A percentile compares a stretch with the other conserved stretches of the same genome.
These are phyloP conservation scores for Pythium rishiriense DNA, from an alignment of 352 stramenopile species.

Conservation along the genomic window DNA sequence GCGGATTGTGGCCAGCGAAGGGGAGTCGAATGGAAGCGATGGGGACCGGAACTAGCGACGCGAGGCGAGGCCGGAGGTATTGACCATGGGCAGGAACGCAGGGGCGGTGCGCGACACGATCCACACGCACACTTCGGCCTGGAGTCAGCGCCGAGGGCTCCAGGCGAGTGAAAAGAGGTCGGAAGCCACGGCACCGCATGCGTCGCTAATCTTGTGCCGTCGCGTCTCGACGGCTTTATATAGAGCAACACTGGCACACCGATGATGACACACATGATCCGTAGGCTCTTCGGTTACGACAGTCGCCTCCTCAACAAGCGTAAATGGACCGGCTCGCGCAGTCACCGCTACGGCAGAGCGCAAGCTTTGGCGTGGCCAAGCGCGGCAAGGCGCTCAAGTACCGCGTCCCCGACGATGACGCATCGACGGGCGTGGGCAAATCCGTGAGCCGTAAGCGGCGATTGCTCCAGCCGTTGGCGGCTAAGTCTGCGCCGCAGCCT, in stretches of 20 bases:
- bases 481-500: not conserved
- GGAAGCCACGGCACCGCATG: too few species aligned
- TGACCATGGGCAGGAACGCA: not conserved
- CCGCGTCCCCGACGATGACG: not conserved
- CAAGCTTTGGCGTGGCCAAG: conserved; percentile 5
- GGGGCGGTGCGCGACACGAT: not conserved
- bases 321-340: conserved; percentile 29
- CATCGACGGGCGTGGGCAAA: not conserved
- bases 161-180: too few species aligned
- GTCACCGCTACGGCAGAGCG: conserved; percentile 18
- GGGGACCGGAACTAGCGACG: not conserved
- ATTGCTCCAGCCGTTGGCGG: conserved; percentile 2
- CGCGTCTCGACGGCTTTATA: not conserved
- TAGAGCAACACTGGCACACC: not conserved
- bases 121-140: not conserved
- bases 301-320: not conserved
- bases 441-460: conserved; percentile 12
- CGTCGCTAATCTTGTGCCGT: not conserved
- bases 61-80: not conserved
- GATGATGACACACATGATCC: not conserved
- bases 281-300: not conserved
- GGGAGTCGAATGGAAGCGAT: not conserved
- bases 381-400: conserved; percentile 11
- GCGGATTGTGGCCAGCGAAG: too few species aligned
- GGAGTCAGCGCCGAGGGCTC: not conserved